Evolutionary conservation across 495 filamentous ascomycete species (phyloP), one percentile per base, ranked within the genome.

Genomic region (Hypoxylon lienhwacheense): DNA sequence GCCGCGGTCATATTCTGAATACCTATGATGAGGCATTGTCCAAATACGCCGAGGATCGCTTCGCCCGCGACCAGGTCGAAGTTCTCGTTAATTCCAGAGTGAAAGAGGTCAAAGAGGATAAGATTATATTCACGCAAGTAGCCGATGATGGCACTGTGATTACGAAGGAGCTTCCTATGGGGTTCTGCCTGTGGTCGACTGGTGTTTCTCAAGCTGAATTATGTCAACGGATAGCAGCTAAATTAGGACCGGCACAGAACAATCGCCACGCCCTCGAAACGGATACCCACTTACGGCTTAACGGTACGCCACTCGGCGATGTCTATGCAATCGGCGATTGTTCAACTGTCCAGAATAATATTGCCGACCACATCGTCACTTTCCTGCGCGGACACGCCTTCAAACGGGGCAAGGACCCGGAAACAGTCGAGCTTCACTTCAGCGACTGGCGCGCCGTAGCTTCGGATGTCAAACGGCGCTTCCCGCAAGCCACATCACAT

Each of bases 281-380:
- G 0, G 95, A 99, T 70, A 83, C 90, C 3, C 90, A 99, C 69
- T 85, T 97, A 5, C 90, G 95, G 31, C 74, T 99, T 0, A 89
- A 87, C 60, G 95, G 95, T 26, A 85, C 95, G 0, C 95, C 93
- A 0, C 75, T 97, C 0, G 93, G 95, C 29, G 93, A 97, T 62
- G 89, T 99, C 22, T 99, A 99, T 67, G 90, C 90, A 37, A 89
- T 99, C 44, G 95, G 95, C n/a, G 95, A 99, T 70, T 97, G 93
- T 73, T 75, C 87, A 8, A 97, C 93, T 0, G 95, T 97, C 0
- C 95, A 97, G 63, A 97, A 97, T 75, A 97, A 97, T 64, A 73
- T 96, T 4, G 87, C 89, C 16, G 85, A 88, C 53, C 85, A 96
- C 74, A 83, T 97, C 55, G 76, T 95, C 37, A 81, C 81, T 11